Base-by-base conservation (phyloP, 306 rosid genomes). In the Arachis stenosperma region DNA sequence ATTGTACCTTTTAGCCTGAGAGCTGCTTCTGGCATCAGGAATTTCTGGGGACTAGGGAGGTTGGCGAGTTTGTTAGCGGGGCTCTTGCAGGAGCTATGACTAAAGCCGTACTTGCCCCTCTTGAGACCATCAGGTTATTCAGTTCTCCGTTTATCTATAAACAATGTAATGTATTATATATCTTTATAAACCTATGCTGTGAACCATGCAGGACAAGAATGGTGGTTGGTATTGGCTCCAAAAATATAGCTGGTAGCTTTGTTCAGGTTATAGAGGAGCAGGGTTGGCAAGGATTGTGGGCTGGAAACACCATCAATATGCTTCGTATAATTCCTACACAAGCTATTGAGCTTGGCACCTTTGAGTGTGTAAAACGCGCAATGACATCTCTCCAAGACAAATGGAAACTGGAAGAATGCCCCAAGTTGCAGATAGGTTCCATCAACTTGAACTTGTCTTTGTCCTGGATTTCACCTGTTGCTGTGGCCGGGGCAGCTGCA, bases 1-100 rank as follows among this genome's bases (percentile, higher is more conserved):
- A 33, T 33, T 33, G 4, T 33, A 33, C 37, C 6, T 47, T 3
- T 47, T 12, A 2, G 0, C 1, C 2, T 11, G 27, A 22, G 53
- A 51, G 17, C 56, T 67, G 6, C 1, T 30, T 65, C 13, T 17
- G 5, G 37, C 11, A 3, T 75, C 88, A 94, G 98, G 90, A 82
- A 13, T 73, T 89, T 56, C 61, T 87, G 2, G 84, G 75, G 78
- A 88, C 84, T 27, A 84, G 97, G 80, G 98, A 91, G 86, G 96
- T 79, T 70, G 86, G 88, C 3, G 98, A 94, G 87, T 94, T 93
- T 82, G 75, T 88, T 36, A 94, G 98, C 59, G 97, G 95, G 40
- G 98, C 98, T 43, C 78, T 94, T 55, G 96, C 98, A 55, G 98
- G 98, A 76, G 97, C 97, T 15, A 94, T 94, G 98, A 91, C 98